Base-by-base conservation (phyloP, 108 stramenopile species). In the Ochromonas danica region DNA sequence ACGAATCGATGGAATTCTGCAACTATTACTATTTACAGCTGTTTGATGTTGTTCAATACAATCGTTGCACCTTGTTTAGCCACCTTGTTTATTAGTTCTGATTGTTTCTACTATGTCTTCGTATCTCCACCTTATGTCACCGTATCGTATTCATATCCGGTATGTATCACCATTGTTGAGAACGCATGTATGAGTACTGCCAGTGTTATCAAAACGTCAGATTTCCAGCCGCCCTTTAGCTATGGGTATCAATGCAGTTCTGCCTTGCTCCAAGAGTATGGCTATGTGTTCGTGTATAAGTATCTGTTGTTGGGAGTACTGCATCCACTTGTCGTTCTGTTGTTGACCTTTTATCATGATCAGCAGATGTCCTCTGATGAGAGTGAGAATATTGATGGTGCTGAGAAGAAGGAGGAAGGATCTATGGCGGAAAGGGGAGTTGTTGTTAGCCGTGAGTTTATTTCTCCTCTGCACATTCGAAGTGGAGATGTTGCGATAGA, bases 101-200 rank as follows among this genome's bases (percentile, higher is more conserved):
- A 67, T 67, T 67, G 63, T 67, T 67, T 67, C 31, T 67, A 67
- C 31, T 31, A 67, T 67, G 63, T 67, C 33, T 67, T 67, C 35
- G 31, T 25, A 35, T 33, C 63, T 31, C 63, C 63, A 35, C 33
- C 27, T 10, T 3, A 6, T 36, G 25, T 67, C 31, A 22, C 17
- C 3, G 63, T 36, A 35, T 67, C 63, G 10, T 67, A 67, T 67
- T 33, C 17, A 35, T 67, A 14, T 25, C 63, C 3, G 31, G 63
- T 3, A 67, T 67, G 63, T 51, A 14, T 22, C 45, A 14, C 22
- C 6, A 14, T 51, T 51, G 22, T 14, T 51, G 14, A 14, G 14
- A 51, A 6, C 6, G 22, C 3, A 14, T 33, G 31, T 33, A 67
- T 67, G 30, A 35, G 17, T 6, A 6, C 3, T 36, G 6, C 35